phyloP scores from a whole-genome alignment of 2,329 filamentous ascomycete genomes.

The Aspergillus awamori region DNA sequence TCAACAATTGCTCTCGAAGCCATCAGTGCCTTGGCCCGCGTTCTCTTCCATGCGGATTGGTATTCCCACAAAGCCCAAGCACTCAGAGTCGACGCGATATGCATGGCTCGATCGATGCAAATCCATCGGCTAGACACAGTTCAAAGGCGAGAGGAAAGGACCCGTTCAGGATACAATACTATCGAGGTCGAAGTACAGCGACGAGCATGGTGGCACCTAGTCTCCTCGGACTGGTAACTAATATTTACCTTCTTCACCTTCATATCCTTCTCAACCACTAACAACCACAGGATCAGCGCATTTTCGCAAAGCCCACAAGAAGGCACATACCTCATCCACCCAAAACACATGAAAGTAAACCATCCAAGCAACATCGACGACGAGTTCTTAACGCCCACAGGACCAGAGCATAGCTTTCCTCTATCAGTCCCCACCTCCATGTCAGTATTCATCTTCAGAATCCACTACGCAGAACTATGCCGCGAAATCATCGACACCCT shows the following conservation, averaged over 20 bases:
- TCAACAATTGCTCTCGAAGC: slow-evolving; percentile 8
- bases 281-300: slow-evolving; percentile 4
- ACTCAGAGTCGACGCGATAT: slow-evolving; percentile 7
- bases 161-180: background rate
- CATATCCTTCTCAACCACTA: background rate
- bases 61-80: slow-evolving; percentile 8
- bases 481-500: slow-evolving; percentile 8
- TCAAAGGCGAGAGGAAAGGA: background rate
- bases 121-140: slow-evolving; percentile 8
- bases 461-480: slow-evolving; percentile 11
- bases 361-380: slow-evolving; percentile 13
- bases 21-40: slow-evolving; percentile 5
- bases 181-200: slow-evolving; percentile 9
- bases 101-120: slow-evolving; percentile 15
- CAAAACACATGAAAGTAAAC: slow-evolving; percentile 12
- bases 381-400: background rate
- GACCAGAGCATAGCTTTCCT: background rate
- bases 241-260: background rate
- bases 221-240: slow-evolving; percentile 10
- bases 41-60: slow-evolving; percentile 6
- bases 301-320: slow-evolving; percentile 12
- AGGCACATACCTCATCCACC: slow-evolving; percentile 13
- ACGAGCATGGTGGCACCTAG: slow-evolving; percentile 13
- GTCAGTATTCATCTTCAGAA: slow-evolving; percentile 4
- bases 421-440: slow-evolving; percentile 5